These are phyloP conservation scores for Ogataea sp. DNA, from an alignment of 805 yeast genomes.

Conservation along the genomic window DNA sequence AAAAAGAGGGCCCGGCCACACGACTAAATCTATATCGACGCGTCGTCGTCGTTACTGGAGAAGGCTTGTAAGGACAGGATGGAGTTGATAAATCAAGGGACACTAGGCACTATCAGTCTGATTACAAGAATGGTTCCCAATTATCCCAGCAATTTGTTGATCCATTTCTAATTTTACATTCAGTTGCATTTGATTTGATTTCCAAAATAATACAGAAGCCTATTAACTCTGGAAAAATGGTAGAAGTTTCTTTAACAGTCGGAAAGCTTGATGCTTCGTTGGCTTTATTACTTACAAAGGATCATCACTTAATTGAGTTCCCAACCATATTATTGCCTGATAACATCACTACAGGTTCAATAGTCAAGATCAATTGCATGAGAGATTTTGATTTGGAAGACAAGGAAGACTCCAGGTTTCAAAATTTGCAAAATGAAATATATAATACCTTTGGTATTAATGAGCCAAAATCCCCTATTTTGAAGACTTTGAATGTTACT, in stretches of 20 bases:
- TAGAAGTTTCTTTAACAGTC: constrained; percentile 87
- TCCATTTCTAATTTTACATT: too few species aligned
- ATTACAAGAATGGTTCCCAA: too few species aligned
- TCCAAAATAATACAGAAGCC: not conserved
- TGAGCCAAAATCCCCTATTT: constrained; percentile 63
- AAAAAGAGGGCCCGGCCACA: too few species aligned
- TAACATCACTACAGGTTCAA: constrained; percentile 87
- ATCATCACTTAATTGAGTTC: constrained; percentile 91
- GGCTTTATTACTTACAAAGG: constrained; percentile 77
- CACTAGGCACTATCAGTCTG: too few species aligned
- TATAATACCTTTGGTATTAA: constrained; percentile 62
- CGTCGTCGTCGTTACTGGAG: too few species aligned
- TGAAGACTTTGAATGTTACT: constrained; percentile 69
- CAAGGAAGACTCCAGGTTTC: constrained; percentile 51
- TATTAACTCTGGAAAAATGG: constrained; percentile 34
- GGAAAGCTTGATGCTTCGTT: constrained; percentile 94
- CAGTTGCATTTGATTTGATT: not conserved
- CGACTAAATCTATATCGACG: too few species aligned
- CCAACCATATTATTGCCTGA: constrained; percentile 92
- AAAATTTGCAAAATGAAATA: constrained; percentile 63
- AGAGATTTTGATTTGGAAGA: constrained; percentile 63
- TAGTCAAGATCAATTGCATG: constrained; percentile 78
- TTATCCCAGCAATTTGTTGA: too few species aligned
- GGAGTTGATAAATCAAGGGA: too few species aligned
- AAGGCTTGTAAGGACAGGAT: too few species aligned